A percentile compares a stretch with the other conserved stretches of the same genome.
These are phyloP conservation scores for Solanum bukasovii DNA, from an alignment of 257 asterid genomes.

Conservation along the genomic window DNA sequence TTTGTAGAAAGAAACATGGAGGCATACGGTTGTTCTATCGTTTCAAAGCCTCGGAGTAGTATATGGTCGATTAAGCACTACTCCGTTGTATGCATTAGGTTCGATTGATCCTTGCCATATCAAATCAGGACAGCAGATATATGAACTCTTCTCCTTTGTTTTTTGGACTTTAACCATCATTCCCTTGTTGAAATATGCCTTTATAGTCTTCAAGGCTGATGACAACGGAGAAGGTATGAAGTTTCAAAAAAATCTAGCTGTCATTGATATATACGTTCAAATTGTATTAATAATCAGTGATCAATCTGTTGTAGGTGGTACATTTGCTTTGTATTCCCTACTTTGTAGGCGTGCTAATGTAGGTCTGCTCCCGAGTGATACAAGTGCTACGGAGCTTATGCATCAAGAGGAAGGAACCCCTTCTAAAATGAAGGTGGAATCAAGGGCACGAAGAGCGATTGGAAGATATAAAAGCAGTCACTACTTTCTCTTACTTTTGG, in stretches of 20 bases:
- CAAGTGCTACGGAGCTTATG: conserved; percentile 33
- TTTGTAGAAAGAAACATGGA: conserved; percentile 41
- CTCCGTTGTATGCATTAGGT: conserved; percentile 81
- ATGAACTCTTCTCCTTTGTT: conserved; percentile 70
- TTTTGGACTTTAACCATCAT: conserved; percentile 81
- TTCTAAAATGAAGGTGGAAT: conserved; percentile 31
- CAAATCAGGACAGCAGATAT: conserved; percentile 46
- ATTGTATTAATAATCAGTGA: not conserved
- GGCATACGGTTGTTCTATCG: conserved; percentile 48
- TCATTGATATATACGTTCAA: not conserved
- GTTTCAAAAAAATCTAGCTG: not conserved
- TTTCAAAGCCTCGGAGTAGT: conserved; percentile 94
- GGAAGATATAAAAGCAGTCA: conserved; percentile 66
- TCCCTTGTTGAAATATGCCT: conserved; percentile 74
- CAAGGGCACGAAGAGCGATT: conserved; percentile 57
- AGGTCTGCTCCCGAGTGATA: conserved; percentile 68
- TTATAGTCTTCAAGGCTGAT: conserved; percentile 67
- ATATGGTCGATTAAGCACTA: conserved; percentile 82
- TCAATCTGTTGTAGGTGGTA: conserved; percentile 64
- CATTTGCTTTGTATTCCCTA: conserved; percentile 75
- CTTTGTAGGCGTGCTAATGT: conserved; percentile 79
- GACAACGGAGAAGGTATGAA: conserved; percentile 76
- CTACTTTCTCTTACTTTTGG: conserved; percentile 56
- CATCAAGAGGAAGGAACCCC: conserved; percentile 34
- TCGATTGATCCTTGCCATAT: conserved; percentile 45